These are phyloP conservation scores for Suillus clintonianus DNA, from an alignment of 768 basidiomycete species.

Conservation along the genomic window DNA sequence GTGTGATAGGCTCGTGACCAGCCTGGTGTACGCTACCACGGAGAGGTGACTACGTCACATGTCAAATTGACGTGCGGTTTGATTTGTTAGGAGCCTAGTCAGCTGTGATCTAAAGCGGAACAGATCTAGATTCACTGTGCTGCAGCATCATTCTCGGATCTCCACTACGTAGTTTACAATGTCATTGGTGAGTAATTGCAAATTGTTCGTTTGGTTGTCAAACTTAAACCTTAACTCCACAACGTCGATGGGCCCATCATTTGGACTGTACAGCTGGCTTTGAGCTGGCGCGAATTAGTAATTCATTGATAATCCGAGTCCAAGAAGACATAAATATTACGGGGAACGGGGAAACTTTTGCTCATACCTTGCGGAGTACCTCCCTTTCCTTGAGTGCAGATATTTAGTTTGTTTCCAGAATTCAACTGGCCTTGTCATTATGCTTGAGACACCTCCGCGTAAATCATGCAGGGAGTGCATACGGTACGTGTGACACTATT, in stretches of 20 bases:
- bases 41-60: too few relatives aligned
- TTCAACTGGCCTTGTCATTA: neutral
- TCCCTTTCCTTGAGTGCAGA: neutral
- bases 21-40: neutral
- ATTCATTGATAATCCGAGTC: neutral
- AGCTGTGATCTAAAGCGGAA: neutral
- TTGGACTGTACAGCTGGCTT: neutral
- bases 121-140: neutral
- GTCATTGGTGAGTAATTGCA: neutral
- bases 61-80: neutral
- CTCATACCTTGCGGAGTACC: neutral
- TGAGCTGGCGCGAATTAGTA: neutral
- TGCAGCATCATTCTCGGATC: neutral
- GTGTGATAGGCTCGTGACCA: neutral
- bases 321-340: neutral
- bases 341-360: neutral
- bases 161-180: neutral
- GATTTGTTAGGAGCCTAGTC: neutral
- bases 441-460: constrained; percentile 17
- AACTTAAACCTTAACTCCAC: neutral
- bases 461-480: constrained; percentile 41
- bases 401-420: neutral
- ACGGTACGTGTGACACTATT: constrained; percentile 22
- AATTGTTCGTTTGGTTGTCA: neutral
- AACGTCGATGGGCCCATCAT: neutral